Base-by-base conservation (phyloP, 2,329 filamentous ascomycete genomes). In the Cladobotryum protrusum region DNA sequence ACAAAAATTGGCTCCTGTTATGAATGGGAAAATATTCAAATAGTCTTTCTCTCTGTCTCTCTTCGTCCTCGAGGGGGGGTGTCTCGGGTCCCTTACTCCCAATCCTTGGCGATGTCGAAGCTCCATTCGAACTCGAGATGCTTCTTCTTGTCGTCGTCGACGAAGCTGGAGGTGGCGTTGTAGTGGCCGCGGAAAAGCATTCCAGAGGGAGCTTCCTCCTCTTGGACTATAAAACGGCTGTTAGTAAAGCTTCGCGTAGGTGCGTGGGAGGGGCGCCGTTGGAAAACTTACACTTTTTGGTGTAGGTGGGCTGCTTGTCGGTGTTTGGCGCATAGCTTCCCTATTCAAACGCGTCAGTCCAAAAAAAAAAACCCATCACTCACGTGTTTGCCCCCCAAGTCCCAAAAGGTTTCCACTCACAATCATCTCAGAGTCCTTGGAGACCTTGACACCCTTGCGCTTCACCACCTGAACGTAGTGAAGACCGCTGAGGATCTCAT, bases 391-490 rank as follows among this genome's bases (percentile, higher is more conserved):
- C 17, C 20, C 29, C 29, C 19, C n/a, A 41, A 39, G 36, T 49
- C 48, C 35, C 17, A 39, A 19, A 14, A 32, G 24, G 15, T 20
- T 36, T 33, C 19, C 32, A 77, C 85, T 64, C 71, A 93, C 90
- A 79, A 99, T 87, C 93, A 99, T 99, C 76, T 97, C 92, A 61
- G 95, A 87, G 64, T 93, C 87, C 81, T 96, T 99, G 75, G 86
- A 88, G 54, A 92, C 82, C 52, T 82, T 82, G 67, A 97, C 79
- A 48, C 88, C 87, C 77, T 90, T 90, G 61, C 91, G 80, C 79
- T 93, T 95, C 55, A 96, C 87, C 37, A 90, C 81, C 74, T 99
- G 93, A 51, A 99, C 81, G 70, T 97, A 99, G 75, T 96, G 95
- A 66, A 99, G 74, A 42, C 93, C 93, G 61, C 88, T 93, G 49